Evolutionary conservation across 2,329 filamentous ascomycete genomes (phyloP), one percentile per base, ranked within the genome.

Genomic region (Ramularia endophylla): DNA sequence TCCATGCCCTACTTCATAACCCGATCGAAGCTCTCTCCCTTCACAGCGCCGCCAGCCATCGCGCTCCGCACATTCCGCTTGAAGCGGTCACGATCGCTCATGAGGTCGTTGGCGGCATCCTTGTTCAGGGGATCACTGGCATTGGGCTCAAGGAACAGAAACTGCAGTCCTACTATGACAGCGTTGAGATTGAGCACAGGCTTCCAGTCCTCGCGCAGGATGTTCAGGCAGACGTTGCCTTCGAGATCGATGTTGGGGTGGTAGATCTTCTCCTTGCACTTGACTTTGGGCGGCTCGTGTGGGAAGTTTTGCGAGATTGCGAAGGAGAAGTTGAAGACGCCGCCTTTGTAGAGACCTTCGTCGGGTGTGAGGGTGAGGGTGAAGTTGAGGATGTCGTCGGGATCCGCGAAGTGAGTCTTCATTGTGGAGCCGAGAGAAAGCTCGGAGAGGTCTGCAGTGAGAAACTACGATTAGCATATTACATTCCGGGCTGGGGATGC

Each of bases 221-320:
- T 98, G 65, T 98, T 98, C 60, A 98, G 70, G 71, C 92, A 98
- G 49, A 98, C 89, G 63, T 98, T 98, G 55, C 92, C 92, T 64
- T 97, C 87, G 29, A 95, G 76, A 61, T 98, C 92, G 63, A 98
- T 98, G 67, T 98, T 98, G 5, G 92, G 92, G 64, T 98, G 92
- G 70, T 98, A 98, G 58, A 98, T 97, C 74, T 95, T 97, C 69
- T 98, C 87, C 55, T 82, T 85, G 70, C 92, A 97, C 61, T 86
- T 92, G 56, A 98, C 92, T 69, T 97, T 97, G 15, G 92, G 92
- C 49, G 92, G 89, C 64, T 97, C 89, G 69, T 97, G 92, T 0
- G 92, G 92, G 68, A 95, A 98, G 70, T 85, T 92, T 62, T 90
- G 85, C 66, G 87, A 88, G 70, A 98, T 94, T 50, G 79, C 78